A percentile compares a stretch with the other conserved stretches of the same genome.
phyloP scores from a whole-genome alignment of 2,329 filamentous ascomycete genomes.

The Clonostachys solani region DNA sequence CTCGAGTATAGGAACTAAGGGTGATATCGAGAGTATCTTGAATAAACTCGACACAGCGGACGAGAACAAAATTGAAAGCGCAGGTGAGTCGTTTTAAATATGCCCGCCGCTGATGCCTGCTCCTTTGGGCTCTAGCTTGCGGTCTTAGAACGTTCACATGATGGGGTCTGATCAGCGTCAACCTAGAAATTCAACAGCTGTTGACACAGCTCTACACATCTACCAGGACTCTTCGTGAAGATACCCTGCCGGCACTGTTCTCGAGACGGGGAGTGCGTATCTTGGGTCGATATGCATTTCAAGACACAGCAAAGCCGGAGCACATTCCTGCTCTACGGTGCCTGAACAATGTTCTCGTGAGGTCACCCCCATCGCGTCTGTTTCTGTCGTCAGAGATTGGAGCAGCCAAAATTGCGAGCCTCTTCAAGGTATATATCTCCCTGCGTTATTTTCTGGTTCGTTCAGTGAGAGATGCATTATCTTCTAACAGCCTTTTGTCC shows the following conservation, averaged over 20 bases:
- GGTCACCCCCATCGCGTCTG: neutral
- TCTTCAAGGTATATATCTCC: constrained; percentile 1
- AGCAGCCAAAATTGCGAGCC: neutral
- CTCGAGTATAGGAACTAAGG: constrained; percentile 1
- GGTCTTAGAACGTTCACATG: neutral
- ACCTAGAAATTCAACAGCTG: constrained; percentile 1
- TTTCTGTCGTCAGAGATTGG: constrained; percentile 2
- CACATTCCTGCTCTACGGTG: constrained; percentile 4
- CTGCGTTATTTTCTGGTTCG: neutral
- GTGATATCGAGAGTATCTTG: constrained; percentile 2
- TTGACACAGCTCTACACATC: constrained; percentile 2
- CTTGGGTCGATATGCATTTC: constrained; percentile 3
- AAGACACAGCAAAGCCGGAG: neutral
- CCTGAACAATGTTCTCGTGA: constrained; percentile 5
- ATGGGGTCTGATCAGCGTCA: neutral
- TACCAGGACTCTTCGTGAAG: neutral
- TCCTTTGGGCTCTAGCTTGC: neutral
- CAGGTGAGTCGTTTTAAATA: neutral
- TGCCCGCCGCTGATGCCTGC: neutral
- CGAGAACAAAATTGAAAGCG: neutral
- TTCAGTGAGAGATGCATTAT: neutral
- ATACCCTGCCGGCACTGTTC: constrained; percentile 1
- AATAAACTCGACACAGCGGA: neutral
- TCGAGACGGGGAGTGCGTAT: constrained; percentile 1
- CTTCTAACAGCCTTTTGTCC: too few relatives aligned